Evolutionary conservation across 768 basidiomycete species (phyloP).

Genomic region (Pisolithus tinctorius): DNA sequence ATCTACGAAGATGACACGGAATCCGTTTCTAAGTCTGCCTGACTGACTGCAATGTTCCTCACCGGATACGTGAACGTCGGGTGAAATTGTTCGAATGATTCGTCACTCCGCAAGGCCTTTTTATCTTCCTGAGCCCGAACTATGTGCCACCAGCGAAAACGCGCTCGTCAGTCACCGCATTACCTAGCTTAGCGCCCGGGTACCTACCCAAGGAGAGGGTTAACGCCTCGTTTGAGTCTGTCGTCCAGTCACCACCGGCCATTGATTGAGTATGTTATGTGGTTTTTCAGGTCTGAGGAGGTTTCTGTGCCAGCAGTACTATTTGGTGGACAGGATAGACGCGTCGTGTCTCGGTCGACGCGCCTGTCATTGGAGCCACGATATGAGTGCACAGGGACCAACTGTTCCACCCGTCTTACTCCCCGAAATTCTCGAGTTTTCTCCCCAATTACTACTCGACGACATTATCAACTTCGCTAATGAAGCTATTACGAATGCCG

Average conservation of each 20-base stretch:
- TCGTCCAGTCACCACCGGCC: conserved; percentile 55
- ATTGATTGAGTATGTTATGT: conserved; percentile 13
- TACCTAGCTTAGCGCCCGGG: not conserved
- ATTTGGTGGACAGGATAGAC: conserved; percentile 2
- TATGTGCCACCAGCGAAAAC: conserved; percentile 20
- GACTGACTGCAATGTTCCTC: conserved; percentile 18
- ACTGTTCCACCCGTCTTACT: conserved; percentile 44
- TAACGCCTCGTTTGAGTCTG: conserved; percentile 73
- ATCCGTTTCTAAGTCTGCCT: conserved; percentile 2
- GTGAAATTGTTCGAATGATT: conserved; percentile 62
- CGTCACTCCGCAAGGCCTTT: conserved; percentile 46
- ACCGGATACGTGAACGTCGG: conserved; percentile 95
- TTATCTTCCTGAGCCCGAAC: conserved; percentile 69
- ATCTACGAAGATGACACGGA: conserved; percentile 43
- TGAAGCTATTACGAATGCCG: conserved; percentile 68
- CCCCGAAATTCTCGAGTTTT: conserved; percentile 74
- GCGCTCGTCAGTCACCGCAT: conserved; percentile 1
- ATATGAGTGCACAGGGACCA: conserved; percentile 24
- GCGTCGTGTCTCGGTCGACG: conserved; percentile 18
- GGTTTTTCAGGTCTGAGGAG: not conserved
- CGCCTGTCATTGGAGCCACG: conserved; percentile 1
- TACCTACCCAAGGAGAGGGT: conserved; percentile 62
- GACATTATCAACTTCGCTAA: conserved; percentile 82
- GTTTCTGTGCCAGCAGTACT: not conserved
- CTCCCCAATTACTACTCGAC: conserved; percentile 79